Conservation (phyloP, 75 land plant genomes). For the Picea glauca region DNA sequence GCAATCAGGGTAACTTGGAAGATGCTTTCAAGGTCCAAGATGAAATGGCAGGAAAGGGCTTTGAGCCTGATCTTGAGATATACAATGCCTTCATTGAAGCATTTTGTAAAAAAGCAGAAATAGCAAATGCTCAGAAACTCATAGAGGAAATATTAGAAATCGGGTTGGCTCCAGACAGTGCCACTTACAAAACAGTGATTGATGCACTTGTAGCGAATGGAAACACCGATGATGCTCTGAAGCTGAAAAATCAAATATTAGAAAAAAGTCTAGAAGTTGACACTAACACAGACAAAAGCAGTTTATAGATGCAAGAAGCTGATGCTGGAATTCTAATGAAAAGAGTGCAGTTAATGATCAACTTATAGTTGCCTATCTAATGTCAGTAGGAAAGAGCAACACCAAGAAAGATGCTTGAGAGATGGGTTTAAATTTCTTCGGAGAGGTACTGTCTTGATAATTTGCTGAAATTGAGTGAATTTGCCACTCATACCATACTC, state of each 20-base stretch:
- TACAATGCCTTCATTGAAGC: constrained; percentile 15
- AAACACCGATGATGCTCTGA: constrained; percentile 11
- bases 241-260: neutral
- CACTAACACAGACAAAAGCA: no score
- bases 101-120: constrained; percentile 4
- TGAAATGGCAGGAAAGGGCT: constrained; percentile 10
- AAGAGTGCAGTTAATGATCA: no score
- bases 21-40: constrained; percentile 11
- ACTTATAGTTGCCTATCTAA: no score
- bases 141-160: constrained; percentile 23
- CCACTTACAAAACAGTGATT: constrained; percentile 30
- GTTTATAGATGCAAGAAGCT: no score
- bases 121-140: constrained; percentile 30
- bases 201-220: constrained; percentile 8
- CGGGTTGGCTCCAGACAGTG: constrained; percentile 25
- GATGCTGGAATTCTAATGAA: no score
- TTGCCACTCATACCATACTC: no score
- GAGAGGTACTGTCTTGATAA: no score
- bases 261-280: no score
- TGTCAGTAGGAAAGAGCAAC: no score
- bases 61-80: constrained; percentile 10
- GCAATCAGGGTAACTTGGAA: constrained; percentile 15
- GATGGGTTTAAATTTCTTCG: no score
- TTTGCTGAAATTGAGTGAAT: no score
- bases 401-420: no score